Conservation (phyloP, 768 basidiomycete genomes). For the Astraeus odoratus region DNA sequence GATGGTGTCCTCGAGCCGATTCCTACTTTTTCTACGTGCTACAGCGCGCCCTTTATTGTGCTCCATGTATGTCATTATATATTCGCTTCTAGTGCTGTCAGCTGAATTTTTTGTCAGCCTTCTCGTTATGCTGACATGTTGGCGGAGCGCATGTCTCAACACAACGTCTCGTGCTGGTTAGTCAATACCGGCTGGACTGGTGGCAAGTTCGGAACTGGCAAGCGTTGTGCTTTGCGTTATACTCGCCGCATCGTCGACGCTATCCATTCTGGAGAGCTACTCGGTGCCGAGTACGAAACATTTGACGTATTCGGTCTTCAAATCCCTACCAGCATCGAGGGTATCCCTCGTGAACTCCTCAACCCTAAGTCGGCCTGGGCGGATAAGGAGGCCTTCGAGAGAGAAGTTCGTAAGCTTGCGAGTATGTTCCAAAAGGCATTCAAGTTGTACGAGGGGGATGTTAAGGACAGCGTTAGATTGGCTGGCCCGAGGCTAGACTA, state of each 20-base stretch:
- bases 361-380: conserved; percentile 88
- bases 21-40: conserved; percentile 99
- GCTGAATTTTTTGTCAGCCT: conserved; percentile 40
- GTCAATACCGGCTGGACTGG: conserved; percentile 99
- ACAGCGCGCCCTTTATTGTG: conserved; percentile 97
- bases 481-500: conserved; percentile 60
- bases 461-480: conserved; percentile 67
- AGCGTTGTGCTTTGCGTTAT: conserved; percentile 93
- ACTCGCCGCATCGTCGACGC: conserved; percentile 96
- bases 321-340: conserved; percentile 75
- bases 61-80: conserved; percentile 57
- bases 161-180: conserved; percentile 92
- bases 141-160: conserved; percentile 84
- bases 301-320: conserved; percentile 79
- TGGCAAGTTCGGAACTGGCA: conserved; percentile 88
- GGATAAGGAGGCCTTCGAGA: conserved; percentile 85
- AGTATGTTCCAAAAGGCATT: conserved; percentile 96
- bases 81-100: neutral
- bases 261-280: conserved; percentile 89
- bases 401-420: conserved; percentile 81
- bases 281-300: conserved; percentile 78
- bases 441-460: conserved; percentile 83
- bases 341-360: conserved; percentile 86
- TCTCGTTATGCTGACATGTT: conserved; percentile 96
- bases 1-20: conserved; percentile 97